Conservation (phyloP, 805 yeast genomes). For the Suhomyces pyralidae region DNA sequence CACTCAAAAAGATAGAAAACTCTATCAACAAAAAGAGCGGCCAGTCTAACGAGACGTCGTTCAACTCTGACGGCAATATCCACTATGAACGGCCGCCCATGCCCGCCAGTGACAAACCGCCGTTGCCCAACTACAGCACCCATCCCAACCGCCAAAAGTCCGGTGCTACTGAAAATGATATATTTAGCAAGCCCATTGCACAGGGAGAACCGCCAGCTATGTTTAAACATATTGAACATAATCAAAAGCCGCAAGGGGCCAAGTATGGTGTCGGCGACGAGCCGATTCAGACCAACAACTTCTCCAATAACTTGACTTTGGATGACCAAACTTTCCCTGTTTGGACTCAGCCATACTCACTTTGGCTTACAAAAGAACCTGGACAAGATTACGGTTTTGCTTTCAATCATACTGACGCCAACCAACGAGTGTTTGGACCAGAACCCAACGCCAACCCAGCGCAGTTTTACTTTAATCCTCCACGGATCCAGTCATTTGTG, state of each 20-base stretch:
- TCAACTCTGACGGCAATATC: not conserved
- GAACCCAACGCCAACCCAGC: conserved; percentile 51
- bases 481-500: conserved; percentile 59
- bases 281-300: conserved; percentile 74
- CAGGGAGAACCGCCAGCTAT: conserved; percentile 41
- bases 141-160: not conserved
- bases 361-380: conserved; percentile 58
- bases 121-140: not conserved
- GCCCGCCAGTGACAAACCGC: conserved; percentile 1
- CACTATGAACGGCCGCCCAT: conserved; percentile 2
- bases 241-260: conserved; percentile 36
- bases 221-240: conserved; percentile 36
- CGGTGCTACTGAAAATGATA: conserved; percentile 15
- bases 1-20: conserved; percentile 18
- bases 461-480: conserved; percentile 66
- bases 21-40: not conserved
- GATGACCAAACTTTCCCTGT: conserved; percentile 65
- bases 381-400: conserved; percentile 59
- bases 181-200: conserved; percentile 43
- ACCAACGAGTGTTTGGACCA: conserved; percentile 69
- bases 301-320: conserved; percentile 68
- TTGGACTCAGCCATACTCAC: conserved; percentile 80
- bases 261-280: conserved; percentile 15
- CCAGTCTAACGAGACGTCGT: not conserved
- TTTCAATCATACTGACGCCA: conserved; percentile 55